Evolutionary conservation across 768 basidiomycete genomes (phyloP), one percentile per base, ranked within the genome.

Genomic region (Pulveroboletus sp.): DNA sequence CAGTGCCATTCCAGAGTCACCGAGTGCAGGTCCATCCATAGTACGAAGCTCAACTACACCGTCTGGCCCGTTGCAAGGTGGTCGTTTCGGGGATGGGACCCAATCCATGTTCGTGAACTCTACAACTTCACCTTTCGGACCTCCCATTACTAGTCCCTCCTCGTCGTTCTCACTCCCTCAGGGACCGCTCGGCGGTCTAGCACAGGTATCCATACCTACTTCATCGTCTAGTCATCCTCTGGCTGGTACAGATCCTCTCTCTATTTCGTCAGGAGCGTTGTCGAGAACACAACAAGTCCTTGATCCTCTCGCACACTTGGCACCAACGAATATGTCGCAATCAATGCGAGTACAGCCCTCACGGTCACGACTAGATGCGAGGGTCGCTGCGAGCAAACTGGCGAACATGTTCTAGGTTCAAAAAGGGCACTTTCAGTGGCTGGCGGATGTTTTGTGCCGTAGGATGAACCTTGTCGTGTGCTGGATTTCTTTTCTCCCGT

Each of bases 331-430:
- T 56, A 83, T 90, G 86, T 76, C 86, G 2, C 76, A 74, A 43
- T 89, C 86, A n/a, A 69, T 93, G 65, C 81, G 84, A 17, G 75
- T 86, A 40, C 81, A 82, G 57, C 83, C 86, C 13, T 80, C 81
- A 43, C 71, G 89, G 57, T 81, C 84, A 39, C 75, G 86, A 60
- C 67, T 95, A 59, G 93, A 96, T 65, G 84, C 92, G 9, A 76
- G 85, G 60, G 84, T 90, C 61, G 89, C 89, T 13, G 91, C 89
- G 17, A 89, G 89, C 64, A 93, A 93, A 66, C 76, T 93, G 49
- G 91, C 90, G 7, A 94, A 93, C 62, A 86, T 89, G 84, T 89
- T 90, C 64, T 90, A 71, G 63, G 31, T 43, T n/a, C 15, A 39
- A 31, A 48, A 39, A 47, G 28, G 39, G n/a, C 6, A 14, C 15